Evolutionary conservation across 116 monocot species (phyloP).

Genomic region (Phalaenopsis hybrid): DNA sequence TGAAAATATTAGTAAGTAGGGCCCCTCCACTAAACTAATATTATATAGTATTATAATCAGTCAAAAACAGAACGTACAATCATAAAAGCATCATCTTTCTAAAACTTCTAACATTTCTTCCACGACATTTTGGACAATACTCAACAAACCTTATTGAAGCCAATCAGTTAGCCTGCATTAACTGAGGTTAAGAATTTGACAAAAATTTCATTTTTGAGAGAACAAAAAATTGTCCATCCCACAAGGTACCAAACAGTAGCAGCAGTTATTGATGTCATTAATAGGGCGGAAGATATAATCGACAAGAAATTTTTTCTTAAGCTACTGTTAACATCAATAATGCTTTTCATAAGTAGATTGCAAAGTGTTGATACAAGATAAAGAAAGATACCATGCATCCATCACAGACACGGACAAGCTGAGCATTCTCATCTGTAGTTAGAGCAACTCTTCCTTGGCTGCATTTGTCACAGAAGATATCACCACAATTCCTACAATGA

Average conservation of each 20-base stretch:
- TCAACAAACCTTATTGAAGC: not conserved
- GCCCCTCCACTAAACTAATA: not conserved
- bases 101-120: not conserved
- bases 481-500: slow-evolving; percentile 95
- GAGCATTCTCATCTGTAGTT: slow-evolving; percentile 79
- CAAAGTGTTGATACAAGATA: not conserved
- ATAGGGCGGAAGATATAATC: not conserved
- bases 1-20: too few species aligned
- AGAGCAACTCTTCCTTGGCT: slow-evolving; percentile 90
- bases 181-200: not conserved
- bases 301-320: not conserved
- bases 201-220: not conserved
- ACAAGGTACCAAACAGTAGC: not conserved
- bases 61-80: not conserved
- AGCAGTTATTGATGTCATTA: not conserved
- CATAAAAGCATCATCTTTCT: not conserved
- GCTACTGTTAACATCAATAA: not conserved
- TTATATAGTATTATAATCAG: not conserved
- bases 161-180: not conserved
- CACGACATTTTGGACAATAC: not conserved
- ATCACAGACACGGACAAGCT: slow-evolving; percentile 85
- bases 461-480: slow-evolving; percentile 97
- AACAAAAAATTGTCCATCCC: not conserved
- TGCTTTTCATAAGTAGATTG: slow-evolving; percentile 5
- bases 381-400: slow-evolving; percentile 73